Conservation (phyloP, 192 early-diverging fungal species). For the Chytriomyces sp. region DNA sequence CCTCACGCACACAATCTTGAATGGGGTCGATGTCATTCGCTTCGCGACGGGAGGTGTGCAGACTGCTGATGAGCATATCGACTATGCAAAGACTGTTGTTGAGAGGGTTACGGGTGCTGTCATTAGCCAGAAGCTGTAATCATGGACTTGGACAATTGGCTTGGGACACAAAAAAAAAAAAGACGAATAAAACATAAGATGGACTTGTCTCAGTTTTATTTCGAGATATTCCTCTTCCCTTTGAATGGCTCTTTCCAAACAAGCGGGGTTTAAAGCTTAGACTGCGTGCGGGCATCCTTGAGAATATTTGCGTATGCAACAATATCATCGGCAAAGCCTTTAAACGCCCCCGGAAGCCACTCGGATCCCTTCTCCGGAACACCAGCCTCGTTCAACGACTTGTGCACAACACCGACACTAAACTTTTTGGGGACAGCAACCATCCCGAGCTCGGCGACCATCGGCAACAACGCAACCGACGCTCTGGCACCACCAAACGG, state of each 20-base stretch:
- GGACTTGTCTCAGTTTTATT: too few relatives aligned
- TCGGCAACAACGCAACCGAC: constrained; percentile 19
- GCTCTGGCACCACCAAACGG: constrained; percentile 43
- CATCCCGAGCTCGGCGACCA: constrained; percentile 36
- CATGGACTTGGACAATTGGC: too few relatives aligned
- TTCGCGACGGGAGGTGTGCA: constrained; percentile 22
- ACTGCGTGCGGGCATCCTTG: constrained; percentile 8
- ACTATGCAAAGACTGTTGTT: constrained; percentile 5
- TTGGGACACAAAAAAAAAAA: too few relatives aligned
- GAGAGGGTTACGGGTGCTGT: constrained; percentile 12
- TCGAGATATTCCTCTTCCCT: too few relatives aligned
- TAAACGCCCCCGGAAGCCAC: constrained; percentile 3
- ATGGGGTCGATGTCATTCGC: constrained; percentile 19
- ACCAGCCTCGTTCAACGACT: constrained; percentile 34
- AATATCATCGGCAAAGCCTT: constrained; percentile 29
- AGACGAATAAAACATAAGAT: too few relatives aligned
- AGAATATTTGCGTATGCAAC: constrained; percentile 29
- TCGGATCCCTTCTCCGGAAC: background rate
- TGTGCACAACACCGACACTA: constrained; percentile 22
- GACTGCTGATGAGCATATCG: constrained; percentile 25
- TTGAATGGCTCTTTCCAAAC: too few relatives aligned
- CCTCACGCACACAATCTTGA: constrained; percentile 24
- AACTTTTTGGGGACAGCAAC: constrained; percentile 35
- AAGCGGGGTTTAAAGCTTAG: too few relatives aligned
- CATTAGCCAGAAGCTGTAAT: too few relatives aligned